A percentile compares a stretch with the other conserved stretches of the same genome.
These are phyloP conservation scores for Pseudozyma thailandica DNA, from an alignment of 1,284 basidiomycete genomes.

Conservation along the genomic window DNA sequence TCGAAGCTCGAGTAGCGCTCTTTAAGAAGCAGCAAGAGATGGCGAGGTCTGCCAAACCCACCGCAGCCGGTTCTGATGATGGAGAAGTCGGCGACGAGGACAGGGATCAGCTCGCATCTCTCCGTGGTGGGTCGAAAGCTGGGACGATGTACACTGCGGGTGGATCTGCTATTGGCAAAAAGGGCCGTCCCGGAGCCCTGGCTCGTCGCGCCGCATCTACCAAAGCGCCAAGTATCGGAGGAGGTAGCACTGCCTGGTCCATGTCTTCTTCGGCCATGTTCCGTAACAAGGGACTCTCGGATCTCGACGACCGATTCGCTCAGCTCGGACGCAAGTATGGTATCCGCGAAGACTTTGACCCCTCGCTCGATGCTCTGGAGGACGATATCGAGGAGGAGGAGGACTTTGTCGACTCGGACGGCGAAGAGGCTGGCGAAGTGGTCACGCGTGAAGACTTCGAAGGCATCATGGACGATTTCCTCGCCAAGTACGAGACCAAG, in stretches of 20 bases:
- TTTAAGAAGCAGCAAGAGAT: slow-evolving; percentile 60
- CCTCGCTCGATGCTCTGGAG: slow-evolving; percentile 78
- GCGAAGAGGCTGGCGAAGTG: slow-evolving; percentile 75
- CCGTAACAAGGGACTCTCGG: slow-evolving; percentile 86
- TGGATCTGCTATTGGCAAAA: slow-evolving; percentile 55
- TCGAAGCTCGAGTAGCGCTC: slow-evolving; percentile 62
- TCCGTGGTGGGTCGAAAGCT: slow-evolving; percentile 32
- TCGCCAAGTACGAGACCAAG: slow-evolving; percentile 91
- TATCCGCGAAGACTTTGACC: slow-evolving; percentile 70
- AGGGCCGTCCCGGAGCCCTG: slow-evolving; percentile 58
- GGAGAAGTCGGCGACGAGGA: slow-evolving; percentile 49
- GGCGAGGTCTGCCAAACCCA: slow-evolving; percentile 22
- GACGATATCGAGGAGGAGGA: slow-evolving; percentile 63
- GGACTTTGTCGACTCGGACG: slow-evolving; percentile 63
- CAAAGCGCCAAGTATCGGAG: slow-evolving; percentile 54
- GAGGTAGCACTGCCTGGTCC: slow-evolving; percentile 62
- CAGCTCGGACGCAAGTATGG: slow-evolving; percentile 73
- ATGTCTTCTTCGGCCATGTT: slow-evolving; percentile 98
- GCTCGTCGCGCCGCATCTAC: slow-evolving; percentile 60
- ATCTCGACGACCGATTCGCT: slow-evolving; percentile 92
- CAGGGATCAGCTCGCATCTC: slow-evolving; percentile 47
- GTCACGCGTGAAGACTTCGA: slow-evolving; percentile 86
- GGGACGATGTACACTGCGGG: slow-evolving; percentile 41
- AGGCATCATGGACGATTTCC: slow-evolving; percentile 90
- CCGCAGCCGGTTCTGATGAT: slow-evolving; percentile 6